Percentiles rank a stretch among this genome's conserved stretches.
Conservation (phyloP, 2,329 filamentous ascomycete species). For the Beauveria scarabaeidicola region DNA sequence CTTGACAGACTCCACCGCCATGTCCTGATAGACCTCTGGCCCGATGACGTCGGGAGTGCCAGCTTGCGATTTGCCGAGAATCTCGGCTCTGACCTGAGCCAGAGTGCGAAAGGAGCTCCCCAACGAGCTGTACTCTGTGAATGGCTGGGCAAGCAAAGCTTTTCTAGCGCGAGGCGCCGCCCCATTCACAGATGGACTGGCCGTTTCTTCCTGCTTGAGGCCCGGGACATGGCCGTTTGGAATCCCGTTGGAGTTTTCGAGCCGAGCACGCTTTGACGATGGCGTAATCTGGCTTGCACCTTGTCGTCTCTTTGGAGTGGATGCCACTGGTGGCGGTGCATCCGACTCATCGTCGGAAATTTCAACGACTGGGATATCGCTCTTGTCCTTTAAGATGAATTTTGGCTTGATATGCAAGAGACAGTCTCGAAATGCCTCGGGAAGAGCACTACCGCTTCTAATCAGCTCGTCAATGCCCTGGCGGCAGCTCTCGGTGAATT, state of each 20-base stretch:
- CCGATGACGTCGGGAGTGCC: constrained; percentile 52
- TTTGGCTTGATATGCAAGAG: constrained; percentile 39
- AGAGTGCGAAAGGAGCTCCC: constrained; percentile 38
- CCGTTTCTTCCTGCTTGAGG: constrained; percentile 32
- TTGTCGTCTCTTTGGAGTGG: constrained; percentile 22
- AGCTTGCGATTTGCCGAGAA: constrained; percentile 43
- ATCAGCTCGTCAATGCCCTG: constrained; percentile 43
- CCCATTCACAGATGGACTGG: constrained; percentile 11
- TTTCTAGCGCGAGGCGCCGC: constrained; percentile 14
- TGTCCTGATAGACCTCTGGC: constrained; percentile 49
- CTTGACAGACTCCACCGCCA: constrained; percentile 47
- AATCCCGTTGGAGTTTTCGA: background rate
- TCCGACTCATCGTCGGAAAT: constrained; percentile 33
- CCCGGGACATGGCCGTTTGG: constrained; percentile 7
- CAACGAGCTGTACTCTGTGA: constrained; percentile 29
- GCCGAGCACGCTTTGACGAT: constrained; percentile 19
- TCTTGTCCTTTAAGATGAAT: constrained; percentile 32
- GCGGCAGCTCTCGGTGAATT: constrained; percentile 45
- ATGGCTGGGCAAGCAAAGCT: constrained; percentile 25
- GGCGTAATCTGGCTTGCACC: constrained; percentile 24
- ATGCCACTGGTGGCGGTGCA: constrained; percentile 15
- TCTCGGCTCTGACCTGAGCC: constrained; percentile 44
- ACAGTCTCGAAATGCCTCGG: constrained; percentile 42
- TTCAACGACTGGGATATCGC: constrained; percentile 28
- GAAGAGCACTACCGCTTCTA: constrained; percentile 35